These are phyloP conservation scores for Pleoardoris graminearum DNA, from an alignment of 2,329 filamentous ascomycete genomes.

Conservation along the genomic window DNA sequence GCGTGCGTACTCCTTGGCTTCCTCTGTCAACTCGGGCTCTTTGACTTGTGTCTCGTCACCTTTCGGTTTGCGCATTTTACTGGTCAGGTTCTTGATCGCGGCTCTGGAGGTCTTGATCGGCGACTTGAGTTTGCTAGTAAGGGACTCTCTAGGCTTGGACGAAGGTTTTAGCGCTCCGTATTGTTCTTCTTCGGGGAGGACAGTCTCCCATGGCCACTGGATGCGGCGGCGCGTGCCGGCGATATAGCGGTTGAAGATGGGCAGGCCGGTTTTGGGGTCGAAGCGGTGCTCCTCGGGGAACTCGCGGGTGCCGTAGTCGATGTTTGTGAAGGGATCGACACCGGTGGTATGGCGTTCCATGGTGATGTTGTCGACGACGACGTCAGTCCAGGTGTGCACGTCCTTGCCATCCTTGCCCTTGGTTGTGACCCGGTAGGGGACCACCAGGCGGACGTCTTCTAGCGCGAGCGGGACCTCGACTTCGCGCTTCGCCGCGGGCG, in stretches of 20 bases:
- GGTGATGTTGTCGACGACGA: constrained; percentile 38
- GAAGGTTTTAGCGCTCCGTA: not conserved
- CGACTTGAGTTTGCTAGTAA: not conserved
- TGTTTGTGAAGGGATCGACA: constrained; percentile 36
- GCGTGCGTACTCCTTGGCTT: constrained; percentile 5
- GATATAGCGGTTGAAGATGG: constrained; percentile 42
- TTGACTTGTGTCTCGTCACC: constrained; percentile 5
- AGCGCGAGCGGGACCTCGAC: constrained; percentile 65
- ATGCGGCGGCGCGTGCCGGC: constrained; percentile 38
- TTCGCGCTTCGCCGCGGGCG: constrained; percentile 49
- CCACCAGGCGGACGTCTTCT: constrained; percentile 77
- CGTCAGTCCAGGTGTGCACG: constrained; percentile 61
- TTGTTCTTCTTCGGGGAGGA: not conserved
- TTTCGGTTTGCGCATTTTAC: not conserved
- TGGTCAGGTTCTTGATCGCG: constrained; percentile 1
- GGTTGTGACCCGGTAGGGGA: constrained; percentile 60
- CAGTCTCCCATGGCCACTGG: constrained; percentile 38
- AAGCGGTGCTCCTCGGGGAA: constrained; percentile 36
- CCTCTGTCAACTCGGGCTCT: constrained; percentile 17
- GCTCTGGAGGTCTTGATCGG: not conserved
- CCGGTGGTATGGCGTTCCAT: constrained; percentile 39
- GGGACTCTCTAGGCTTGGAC: not conserved
- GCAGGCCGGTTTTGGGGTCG: constrained; percentile 33
- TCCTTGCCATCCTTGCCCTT: constrained; percentile 59
- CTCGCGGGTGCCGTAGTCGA: constrained; percentile 28